Evolutionary conservation across 2,329 filamentous ascomycete species (phyloP), one percentile per base, ranked within the genome.

Genomic region (Phyllosticta citrichinensis): DNA sequence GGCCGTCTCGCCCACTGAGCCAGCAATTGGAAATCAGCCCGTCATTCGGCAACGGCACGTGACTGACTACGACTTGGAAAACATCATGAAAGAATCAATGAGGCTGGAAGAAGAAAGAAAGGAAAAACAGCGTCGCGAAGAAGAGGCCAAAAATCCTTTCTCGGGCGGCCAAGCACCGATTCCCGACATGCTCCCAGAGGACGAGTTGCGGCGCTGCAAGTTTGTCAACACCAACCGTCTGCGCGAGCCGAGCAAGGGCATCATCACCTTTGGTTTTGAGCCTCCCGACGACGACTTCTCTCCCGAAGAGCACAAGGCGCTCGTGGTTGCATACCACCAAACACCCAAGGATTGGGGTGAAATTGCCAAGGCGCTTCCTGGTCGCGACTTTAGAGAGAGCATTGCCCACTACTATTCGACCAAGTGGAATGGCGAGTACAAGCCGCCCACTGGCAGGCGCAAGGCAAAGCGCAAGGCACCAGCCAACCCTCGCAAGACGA

Each of bases 341-440:
- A 70, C 73, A 52, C 87, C 88, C 0, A 94, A 94, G 78, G 88
- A 91, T 68, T 94, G 88, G 88, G 87, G 88, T 61, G 85, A 84
- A 66, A 85, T 94, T 62, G 87, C 89, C 5, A 84, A 87, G 62
- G 80, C 80, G 24, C 75, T 93, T 19, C 81, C 82, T 0, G 79
- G 81, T 30, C 84, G 89, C 24, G 85, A 88, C 67, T 91, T 90
- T 73, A 87, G 87, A 65, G 83, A 88, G 55, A 91, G 87, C 72
- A 94, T 94, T 66, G 87, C 91, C 69, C 91, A 92, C 72, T 94
- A 94, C 74, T 94, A 94, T 72, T 80, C 89, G 64, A 89, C 87
- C 70, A 94, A 85, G 75, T 87, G 87, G 75, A 81, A 85, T 55
- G 82, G 85, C 52, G 86, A 89, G 64, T 85, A 92, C 63, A 91